Percentiles rank a stretch among this genome's conserved stretches.
These are phyloP conservation scores for Strobilomyces echinocephalus DNA, from an alignment of 768 basidiomycete species.

Conservation along the genomic window DNA sequence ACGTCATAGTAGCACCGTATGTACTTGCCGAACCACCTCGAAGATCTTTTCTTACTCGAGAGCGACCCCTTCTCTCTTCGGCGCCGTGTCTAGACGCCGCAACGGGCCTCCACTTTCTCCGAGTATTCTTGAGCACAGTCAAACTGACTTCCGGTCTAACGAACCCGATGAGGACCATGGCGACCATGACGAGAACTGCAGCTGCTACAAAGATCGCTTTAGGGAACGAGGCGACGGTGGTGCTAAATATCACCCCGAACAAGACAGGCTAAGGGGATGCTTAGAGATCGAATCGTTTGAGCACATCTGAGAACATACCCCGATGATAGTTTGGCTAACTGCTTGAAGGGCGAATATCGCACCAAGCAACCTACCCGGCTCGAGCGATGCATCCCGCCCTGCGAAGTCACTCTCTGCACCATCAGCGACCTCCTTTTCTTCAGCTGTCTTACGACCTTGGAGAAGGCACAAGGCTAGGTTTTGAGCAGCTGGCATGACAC, in stretches of 20 bases:
- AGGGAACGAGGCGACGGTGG: slow-evolving; percentile 59
- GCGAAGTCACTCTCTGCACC: background rate
- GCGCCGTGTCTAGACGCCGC: slow-evolving; percentile 2
- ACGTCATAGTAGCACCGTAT: slow-evolving; percentile 16
- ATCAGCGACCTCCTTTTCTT: slow-evolving; percentile 34
- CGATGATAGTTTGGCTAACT: slow-evolving; percentile 56
- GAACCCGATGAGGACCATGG: slow-evolving; percentile 44
- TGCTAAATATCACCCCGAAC: slow-evolving; percentile 63
- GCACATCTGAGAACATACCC: slow-evolving; percentile 27
- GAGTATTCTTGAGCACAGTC: slow-evolving; percentile 14
- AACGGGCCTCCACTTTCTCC: slow-evolving; percentile 3
- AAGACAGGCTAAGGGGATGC: slow-evolving; percentile 50
- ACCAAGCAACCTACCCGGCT: slow-evolving; percentile 60
- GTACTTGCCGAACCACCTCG: slow-evolving; percentile 28
- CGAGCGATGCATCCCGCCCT: slow-evolving; percentile 32
- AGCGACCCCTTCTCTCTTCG: slow-evolving; percentile 24
- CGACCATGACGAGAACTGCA: slow-evolving; percentile 46
- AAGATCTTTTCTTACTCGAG: slow-evolving; percentile 38
- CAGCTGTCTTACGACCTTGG: slow-evolving; percentile 28
- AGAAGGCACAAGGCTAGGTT: slow-evolving; percentile 71
- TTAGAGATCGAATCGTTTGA: slow-evolving; percentile 7
- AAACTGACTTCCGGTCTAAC: slow-evolving; percentile 33
- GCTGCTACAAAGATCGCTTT: slow-evolving; percentile 66
- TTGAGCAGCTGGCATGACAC: slow-evolving; percentile 63
- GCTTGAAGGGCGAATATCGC: slow-evolving; percentile 67